These are phyloP conservation scores for Biscutella laevigata DNA, from an alignment of 441 rosid species.

Conservation along the genomic window DNA sequence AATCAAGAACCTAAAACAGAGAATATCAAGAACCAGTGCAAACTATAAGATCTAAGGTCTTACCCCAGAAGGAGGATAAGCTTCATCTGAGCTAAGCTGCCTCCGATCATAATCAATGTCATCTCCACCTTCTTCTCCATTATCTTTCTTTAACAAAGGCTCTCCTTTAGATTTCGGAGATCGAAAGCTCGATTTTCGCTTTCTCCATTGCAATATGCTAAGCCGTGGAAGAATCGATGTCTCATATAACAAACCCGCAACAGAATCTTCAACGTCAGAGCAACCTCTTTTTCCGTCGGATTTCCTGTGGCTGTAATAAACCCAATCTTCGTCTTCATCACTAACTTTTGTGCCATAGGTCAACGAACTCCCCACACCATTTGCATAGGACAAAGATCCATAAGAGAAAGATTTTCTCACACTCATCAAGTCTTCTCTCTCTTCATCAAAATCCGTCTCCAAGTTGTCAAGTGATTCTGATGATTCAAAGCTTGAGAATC, in stretches of 20 bases:
- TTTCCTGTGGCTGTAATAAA: constrained; percentile 47
- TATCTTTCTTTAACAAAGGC: constrained; percentile 64
- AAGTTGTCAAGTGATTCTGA: constrained; percentile 45
- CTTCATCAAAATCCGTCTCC: constrained; percentile 32
- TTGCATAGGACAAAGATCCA: constrained; percentile 56
- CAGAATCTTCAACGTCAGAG: constrained; percentile 31
- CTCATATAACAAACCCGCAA: constrained; percentile 26
- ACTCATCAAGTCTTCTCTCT: constrained; percentile 28
- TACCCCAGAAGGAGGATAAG: constrained; percentile 45
- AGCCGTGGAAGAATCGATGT: constrained; percentile 38
- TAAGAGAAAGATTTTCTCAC: constrained; percentile 45
- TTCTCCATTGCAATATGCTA: constrained; percentile 63
- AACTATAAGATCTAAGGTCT: too few species aligned
- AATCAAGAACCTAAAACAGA: not conserved
- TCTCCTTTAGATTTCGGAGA: constrained; percentile 68
- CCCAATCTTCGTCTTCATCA: constrained; percentile 53
- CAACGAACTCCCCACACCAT: constrained; percentile 38
- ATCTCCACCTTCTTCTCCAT: constrained; percentile 82
- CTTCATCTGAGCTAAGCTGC: constrained; percentile 72
- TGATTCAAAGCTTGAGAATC: constrained; percentile 37
- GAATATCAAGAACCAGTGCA: too few species aligned
- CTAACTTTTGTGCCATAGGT: constrained; percentile 27
- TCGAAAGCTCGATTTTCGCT: constrained; percentile 51
- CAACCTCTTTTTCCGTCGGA: constrained; percentile 33
- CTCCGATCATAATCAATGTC: constrained; percentile 73